A percentile compares a stretch with the other conserved stretches of the same genome.
phyloP scores from a whole-genome alignment of 345 rosid genomes.

The Hirschfeldia incana region DNA sequence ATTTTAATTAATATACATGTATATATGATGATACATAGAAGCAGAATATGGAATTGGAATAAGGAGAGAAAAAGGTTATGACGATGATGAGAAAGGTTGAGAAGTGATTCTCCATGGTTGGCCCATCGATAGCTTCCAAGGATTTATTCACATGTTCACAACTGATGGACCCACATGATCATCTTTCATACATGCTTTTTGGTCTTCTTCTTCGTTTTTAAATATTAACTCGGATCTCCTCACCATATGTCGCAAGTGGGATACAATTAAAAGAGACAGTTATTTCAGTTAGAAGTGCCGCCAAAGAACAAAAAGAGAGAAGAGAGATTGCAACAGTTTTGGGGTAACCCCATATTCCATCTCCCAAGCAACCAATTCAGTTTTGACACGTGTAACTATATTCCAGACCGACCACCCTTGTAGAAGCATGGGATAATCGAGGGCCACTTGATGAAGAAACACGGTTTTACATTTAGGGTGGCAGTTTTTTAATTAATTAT shows the following conservation, averaged over 20 bases:
- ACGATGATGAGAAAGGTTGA: conserved; percentile 42
- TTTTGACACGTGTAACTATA: conserved; percentile 16
- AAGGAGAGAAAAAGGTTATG: conserved; percentile 37
- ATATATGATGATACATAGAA: not conserved
- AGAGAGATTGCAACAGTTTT: conserved; percentile 36
- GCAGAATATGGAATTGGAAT: conserved; percentile 34
- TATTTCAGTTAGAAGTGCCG: conserved; percentile 45
- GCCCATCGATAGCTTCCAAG: conserved; percentile 42
- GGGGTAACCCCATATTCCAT: conserved; percentile 38
- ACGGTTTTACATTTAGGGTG: conserved; percentile 18
- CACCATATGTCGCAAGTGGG: conserved; percentile 22
- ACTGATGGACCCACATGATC: conserved; percentile 39
- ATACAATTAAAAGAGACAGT: conserved; percentile 30
- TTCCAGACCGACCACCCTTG: conserved; percentile 39
- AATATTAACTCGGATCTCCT: not conserved
- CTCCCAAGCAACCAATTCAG: conserved; percentile 25
- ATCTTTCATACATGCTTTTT: conserved; percentile 7
- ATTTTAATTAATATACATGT: not conserved
- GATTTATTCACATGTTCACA: conserved; percentile 45
- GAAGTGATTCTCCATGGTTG: conserved; percentile 41
- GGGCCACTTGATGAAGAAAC: conserved; percentile 38
- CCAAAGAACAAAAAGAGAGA: not conserved
- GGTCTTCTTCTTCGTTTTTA: not conserved
- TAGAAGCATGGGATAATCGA: conserved; percentile 39
- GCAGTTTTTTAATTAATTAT: not conserved